Base-by-base conservation (phyloP, 2,329 filamentous ascomycete species). In the Fusarium nygamai region DNA sequence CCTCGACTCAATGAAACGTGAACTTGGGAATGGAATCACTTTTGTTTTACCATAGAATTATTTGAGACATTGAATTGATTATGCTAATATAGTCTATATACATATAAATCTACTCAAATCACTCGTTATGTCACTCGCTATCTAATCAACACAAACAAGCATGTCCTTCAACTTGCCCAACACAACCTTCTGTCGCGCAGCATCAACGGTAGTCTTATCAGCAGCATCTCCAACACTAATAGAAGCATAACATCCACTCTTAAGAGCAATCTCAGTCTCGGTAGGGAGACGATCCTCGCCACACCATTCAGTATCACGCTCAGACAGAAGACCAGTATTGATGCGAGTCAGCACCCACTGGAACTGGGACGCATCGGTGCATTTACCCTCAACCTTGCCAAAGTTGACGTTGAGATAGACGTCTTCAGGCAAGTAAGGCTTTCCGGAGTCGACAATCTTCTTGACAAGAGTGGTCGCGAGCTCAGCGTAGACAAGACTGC, bases 331-430 rank as follows among this genome's bases (percentile, higher is more conserved):
- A 6, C 90, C 84, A 39, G 84, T 81, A 79, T 90, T 88, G 78
- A 94, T 89, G 24, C 92, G 86, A 53, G 85, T 90, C 38, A 93
- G 82, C 9, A 93, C 88, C 80, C 89, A 94, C 75, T 87, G 86
- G 85, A 92, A 92, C 61, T 91, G 82, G 36, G 82, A 82, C 0
- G 86, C 80, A 29, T 83, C 82, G 19, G 83, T 85, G 82, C 92
- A 93, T 59, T 81, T 79, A 1, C 79, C 84, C 11, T 82, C 81
- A 5, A 89, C 87, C 65, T 85, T 81, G 10, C 90, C 89, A 76
- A 92, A 92, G 82, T 94, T 94, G 75, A 94, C 91, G 74, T 93
- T 94, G 38, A 94, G 85, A 80, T 87, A 93, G 41, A 89, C 85
- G 51, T 87, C 85, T 0, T 83, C 76, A 0, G 92, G 91, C 8